Evolutionary conservation across 2,329 filamentous ascomycete species (phyloP).

Genomic region (Cercospora sojina): DNA sequence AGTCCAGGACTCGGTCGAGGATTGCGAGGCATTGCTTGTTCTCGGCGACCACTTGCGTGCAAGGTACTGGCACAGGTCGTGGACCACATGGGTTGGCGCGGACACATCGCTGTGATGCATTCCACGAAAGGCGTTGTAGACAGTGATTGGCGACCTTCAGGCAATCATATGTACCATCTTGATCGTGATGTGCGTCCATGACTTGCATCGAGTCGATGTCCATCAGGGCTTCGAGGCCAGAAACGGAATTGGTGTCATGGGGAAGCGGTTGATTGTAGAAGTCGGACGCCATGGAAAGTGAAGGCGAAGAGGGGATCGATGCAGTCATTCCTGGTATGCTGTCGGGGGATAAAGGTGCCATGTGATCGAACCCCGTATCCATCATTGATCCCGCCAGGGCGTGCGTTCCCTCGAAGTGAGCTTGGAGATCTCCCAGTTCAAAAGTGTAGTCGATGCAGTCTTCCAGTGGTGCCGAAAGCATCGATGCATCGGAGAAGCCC

Average conservation of each 20-base stretch:
- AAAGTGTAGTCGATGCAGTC: background rate
- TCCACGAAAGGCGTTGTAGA: background rate
- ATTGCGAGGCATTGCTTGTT: background rate
- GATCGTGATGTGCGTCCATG: background rate
- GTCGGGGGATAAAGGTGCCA: background rate
- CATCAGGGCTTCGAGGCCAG: background rate
- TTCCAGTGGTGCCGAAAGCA: background rate
- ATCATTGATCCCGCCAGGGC: background rate
- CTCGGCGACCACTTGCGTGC: background rate
- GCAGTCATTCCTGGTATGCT: background rate
- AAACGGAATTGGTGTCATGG: background rate
- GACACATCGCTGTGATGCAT: background rate
- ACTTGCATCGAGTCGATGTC: background rate
- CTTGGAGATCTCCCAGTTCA: background rate
- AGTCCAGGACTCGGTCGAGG: background rate
- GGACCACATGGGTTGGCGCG: background rate
- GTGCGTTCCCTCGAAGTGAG: background rate
- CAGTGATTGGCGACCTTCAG: background rate
- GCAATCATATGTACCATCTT: background rate
- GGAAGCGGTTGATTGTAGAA: background rate
- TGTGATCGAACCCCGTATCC: background rate
- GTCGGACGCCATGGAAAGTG: background rate
- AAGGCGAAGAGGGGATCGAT: background rate
- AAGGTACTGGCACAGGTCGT: background rate
- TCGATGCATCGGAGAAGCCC: background rate